Percentiles rank a stretch among this genome's conserved stretches.
Evolutionary conservation across 1,139 yeast species (phyloP).

Genomic region (Yamadazyma diddensiae): DNA sequence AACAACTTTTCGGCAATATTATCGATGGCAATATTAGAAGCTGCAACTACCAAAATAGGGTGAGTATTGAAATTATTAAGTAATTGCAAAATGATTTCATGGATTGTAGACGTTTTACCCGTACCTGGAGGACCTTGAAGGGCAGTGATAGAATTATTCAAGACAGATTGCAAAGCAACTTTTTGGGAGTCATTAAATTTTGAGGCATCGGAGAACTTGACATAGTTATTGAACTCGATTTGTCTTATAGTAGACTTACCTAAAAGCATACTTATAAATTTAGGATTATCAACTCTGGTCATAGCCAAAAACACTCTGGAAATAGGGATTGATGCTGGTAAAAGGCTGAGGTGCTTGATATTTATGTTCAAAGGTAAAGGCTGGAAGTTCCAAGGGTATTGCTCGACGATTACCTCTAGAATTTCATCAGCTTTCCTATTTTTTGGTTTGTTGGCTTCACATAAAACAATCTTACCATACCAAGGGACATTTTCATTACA

Average conservation of each 20-base stretch:
- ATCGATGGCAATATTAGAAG: constrained; percentile 74
- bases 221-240: constrained; percentile 52
- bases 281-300: constrained; percentile 56
- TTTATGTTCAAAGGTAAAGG: constrained; percentile 46
- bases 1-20: constrained; percentile 67
- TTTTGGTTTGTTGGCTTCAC: constrained; percentile 26
- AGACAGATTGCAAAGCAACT: constrained; percentile 63
- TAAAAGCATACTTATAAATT: constrained; percentile 54
- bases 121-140: constrained; percentile 72
- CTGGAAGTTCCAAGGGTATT: constrained; percentile 56
- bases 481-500: constrained; percentile 36
- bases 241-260: constrained; percentile 63
- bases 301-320: constrained; percentile 63
- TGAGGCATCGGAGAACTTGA: constrained; percentile 44
- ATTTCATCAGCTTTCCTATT: constrained; percentile 16
- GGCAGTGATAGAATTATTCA: constrained; percentile 64
- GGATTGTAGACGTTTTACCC: constrained; percentile 65
- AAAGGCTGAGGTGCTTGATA: constrained; percentile 40
- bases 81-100: constrained; percentile 63
- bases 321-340: constrained; percentile 64
- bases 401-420: constrained; percentile 46
- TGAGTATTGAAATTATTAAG: constrained; percentile 52
- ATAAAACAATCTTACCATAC: constrained; percentile 48
- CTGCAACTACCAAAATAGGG: constrained; percentile 73
- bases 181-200: constrained; percentile 62